Evolutionary conservation across 345 rosid genomes (phyloP).

Genomic region (Populus davidiana): DNA sequence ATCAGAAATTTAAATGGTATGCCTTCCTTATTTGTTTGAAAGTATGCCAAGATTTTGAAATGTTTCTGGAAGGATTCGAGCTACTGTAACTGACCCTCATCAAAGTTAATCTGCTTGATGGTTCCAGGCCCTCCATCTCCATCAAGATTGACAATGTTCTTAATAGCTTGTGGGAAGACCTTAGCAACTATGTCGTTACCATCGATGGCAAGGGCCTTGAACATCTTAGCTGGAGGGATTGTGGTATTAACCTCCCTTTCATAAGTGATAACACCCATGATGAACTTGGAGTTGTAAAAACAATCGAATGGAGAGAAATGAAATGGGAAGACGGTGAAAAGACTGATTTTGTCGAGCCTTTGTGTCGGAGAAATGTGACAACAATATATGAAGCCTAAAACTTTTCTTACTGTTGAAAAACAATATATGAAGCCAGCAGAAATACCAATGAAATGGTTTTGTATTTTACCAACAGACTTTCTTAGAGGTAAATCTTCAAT

Average conservation of each 20-base stretch:
- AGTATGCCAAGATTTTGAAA: too few relatives aligned
- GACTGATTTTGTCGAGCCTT: too few relatives aligned
- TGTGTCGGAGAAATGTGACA: too few relatives aligned
- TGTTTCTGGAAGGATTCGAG: too few relatives aligned
- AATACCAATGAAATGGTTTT: too few relatives aligned
- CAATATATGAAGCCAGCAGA: too few relatives aligned
- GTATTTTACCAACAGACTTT: too few relatives aligned
- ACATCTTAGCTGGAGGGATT: conserved; percentile 24
- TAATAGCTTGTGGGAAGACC: conserved; percentile 32
- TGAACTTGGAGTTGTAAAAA: background rate
- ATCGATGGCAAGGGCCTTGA: conserved; percentile 30
- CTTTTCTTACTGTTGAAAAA: too few relatives aligned
- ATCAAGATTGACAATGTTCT: conserved; percentile 18
- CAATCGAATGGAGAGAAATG: background rate
- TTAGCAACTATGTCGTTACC: conserved; percentile 31
- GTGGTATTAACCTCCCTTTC: conserved; percentile 18
- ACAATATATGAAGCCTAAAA: too few relatives aligned
- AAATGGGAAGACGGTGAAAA: background rate
- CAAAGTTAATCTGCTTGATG: conserved; percentile 27
- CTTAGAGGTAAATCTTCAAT: too few relatives aligned
- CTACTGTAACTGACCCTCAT: background rate
- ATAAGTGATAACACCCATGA: conserved; percentile 23
- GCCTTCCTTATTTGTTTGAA: too few relatives aligned
- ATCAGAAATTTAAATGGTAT: too few relatives aligned
- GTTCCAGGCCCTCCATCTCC: conserved; percentile 44